phyloP scores from a whole-genome alignment of 2,329 filamentous ascomycete species.

The Colletotrichum orbiculare region DNA sequence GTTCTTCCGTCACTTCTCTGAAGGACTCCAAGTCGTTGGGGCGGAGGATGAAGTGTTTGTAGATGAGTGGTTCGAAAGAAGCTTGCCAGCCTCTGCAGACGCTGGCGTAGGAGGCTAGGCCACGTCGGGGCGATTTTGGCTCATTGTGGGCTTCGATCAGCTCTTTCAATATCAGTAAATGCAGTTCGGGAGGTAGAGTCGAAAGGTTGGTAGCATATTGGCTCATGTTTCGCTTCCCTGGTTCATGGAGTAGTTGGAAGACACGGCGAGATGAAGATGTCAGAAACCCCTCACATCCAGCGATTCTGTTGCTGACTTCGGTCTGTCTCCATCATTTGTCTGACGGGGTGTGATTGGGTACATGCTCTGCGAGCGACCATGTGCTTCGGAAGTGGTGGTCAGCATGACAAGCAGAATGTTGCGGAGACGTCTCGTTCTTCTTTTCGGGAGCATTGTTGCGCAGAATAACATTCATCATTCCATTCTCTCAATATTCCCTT shows the following conservation, averaged over 20 bases:
- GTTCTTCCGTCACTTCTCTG: not conserved
- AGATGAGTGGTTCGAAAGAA: not conserved
- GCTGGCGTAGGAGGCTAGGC: conserved; percentile 7
- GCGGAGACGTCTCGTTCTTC: too few species aligned
- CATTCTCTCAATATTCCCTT: too few species aligned
- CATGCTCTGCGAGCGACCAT: too few species aligned
- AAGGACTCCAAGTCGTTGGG: not conserved
- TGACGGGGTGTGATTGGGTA: too few species aligned
- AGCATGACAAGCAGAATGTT: too few species aligned
- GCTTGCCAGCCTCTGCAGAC: conserved; percentile 6
- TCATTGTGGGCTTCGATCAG: not conserved
- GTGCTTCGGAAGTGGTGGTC: too few species aligned
- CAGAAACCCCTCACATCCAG: too few species aligned
- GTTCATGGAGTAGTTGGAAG: not conserved
- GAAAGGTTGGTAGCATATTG: not conserved
- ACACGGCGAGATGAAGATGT: not conserved
- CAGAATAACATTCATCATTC: too few species aligned
- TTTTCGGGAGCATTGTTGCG: too few species aligned
- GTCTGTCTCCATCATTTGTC: too few species aligned
- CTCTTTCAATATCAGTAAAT: not conserved
- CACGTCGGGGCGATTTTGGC: not conserved
- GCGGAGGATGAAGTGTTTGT: not conserved
- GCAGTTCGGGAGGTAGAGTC: conserved; percentile 7
- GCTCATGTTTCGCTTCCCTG: not conserved
- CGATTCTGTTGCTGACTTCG: too few species aligned